Base-by-base conservation (phyloP, 176 grass and related monocot genomes). In the Lolium perenne region DNA sequence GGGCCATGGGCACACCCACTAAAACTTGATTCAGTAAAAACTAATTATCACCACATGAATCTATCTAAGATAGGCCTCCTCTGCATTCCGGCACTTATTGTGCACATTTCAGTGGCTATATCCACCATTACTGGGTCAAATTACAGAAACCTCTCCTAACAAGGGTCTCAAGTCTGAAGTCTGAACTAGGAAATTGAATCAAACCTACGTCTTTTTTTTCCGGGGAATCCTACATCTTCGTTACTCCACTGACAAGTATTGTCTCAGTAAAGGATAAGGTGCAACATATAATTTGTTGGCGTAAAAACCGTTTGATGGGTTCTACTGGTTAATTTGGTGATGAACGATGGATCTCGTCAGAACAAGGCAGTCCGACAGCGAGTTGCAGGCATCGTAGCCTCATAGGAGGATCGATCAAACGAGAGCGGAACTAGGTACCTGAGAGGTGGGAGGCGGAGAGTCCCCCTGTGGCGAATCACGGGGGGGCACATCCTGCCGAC, bases 391-490 rank as follows among this genome's bases (percentile, higher is more conserved):
- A 21, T 69, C 10, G 15, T 83, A 71, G 48, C 25, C 21, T 69
- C 17, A 15, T 83, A 71, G 71, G 45, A 64, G 25, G 82, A 75
- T 9, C 57, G 54, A 66, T 32, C 6, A 13, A 74, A 48, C 53
- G 7, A 76, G 71, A 62, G 26, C 32, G 18, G 71, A 40, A 76
- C 10, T 63, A 23, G 6, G 25, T 53, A 84, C 82, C 82, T 46
- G 45, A 46, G 45, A 46, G 45, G 45, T 46, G 7, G 45, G 45
- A 46, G 45, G 45, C 7, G 45, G 45, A 46, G 45, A 46, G 45
- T 84, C 57, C 10, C 17, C 16, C 23, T 0, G 8, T 0, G 16
- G 8, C 38, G 17, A 70, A 69, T 32, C 38, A 35, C 6, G 64
- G 12, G 64, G 26, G 26, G 8, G 10, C 59, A 25, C 59, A 11